Evolutionary conservation across 2,329 filamentous ascomycete genomes (phyloP).

Genomic region (Didymella lethalis): DNA sequence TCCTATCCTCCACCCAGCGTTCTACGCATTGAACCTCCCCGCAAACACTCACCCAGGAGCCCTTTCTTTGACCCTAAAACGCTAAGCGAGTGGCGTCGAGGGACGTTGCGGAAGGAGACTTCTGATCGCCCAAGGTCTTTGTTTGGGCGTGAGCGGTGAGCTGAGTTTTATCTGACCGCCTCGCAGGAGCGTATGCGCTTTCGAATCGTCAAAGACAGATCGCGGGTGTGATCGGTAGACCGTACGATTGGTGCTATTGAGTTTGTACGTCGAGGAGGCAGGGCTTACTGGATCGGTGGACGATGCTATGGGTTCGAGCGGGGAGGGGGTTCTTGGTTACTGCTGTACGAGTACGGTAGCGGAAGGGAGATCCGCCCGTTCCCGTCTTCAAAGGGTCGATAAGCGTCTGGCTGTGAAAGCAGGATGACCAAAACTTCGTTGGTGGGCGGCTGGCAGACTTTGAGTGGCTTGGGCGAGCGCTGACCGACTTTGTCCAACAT

Average conservation of each 20-base stretch:
- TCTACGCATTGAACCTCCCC: background rate
- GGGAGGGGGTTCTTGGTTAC: background rate
- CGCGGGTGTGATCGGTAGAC: background rate
- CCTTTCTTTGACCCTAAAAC: background rate
- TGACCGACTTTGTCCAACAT: background rate
- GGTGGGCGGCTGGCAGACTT: background rate
- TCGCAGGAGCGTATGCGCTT: background rate
- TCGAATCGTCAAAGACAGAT: background rate
- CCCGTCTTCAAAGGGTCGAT: background rate
- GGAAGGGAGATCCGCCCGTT: background rate
- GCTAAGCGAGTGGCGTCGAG: background rate
- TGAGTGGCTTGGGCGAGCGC: background rate
- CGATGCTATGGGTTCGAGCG: background rate
- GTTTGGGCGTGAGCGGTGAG: background rate
- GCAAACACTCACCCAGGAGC: background rate
- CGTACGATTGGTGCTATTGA: background rate
- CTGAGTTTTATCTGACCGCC: background rate
- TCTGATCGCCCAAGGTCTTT: background rate
- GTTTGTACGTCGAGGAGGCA: background rate
- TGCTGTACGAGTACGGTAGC: background rate
- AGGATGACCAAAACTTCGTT: background rate
- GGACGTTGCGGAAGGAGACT: slow-evolving; percentile 1
- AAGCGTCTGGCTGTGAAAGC: background rate
- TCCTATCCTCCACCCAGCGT: no score
- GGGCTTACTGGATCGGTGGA: background rate